Evolutionary conservation across 305 asterid species (phyloP), one percentile per base, ranked within the genome.

Genomic region (Salvia sclarea): DNA sequence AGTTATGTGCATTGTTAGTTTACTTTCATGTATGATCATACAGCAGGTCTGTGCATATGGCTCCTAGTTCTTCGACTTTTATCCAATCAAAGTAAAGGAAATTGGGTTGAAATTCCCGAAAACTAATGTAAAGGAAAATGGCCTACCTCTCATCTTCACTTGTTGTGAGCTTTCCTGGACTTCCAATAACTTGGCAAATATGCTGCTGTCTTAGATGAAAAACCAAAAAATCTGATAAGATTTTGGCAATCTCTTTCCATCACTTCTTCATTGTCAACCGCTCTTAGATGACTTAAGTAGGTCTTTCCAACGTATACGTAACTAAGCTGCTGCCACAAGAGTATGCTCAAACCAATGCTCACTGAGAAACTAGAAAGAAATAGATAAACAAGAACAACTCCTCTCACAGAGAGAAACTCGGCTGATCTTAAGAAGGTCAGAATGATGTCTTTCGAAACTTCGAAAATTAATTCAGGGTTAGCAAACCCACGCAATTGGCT

Each of bases 321-420:
- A 64, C 83, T 76, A 37, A 94, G 95, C 84, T 91, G 97, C 82
- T 91, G 97, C 92, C 95, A 94, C 67, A 94, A 79, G 61, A 94
- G 90, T 71, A 87, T 82, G 49, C 80, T 72, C 80, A 94, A 78
- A 49, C 98, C 97, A 68, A 81, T 78, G 75, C 86, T 85, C 66
- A 94, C 85, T 18, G 97, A 84, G 53, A 86, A 72, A 78, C 97
- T 91, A 63, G 95, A 80, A 13, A 93, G 76, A 58, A 85, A 83
- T 33, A 91, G 85, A 85, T 91, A 88, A 52, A 89, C 81, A 13
- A 91, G 95, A 76, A 88, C 80, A 67, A 91, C 72, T 57, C 95
- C 98, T 80, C 92, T 89, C 5, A 82, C 80, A 0, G 96, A 73
- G 20, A 88, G 64, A 80, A 86, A 86, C 76, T 83, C 66, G 1